phyloP scores from a whole-genome alignment of 108 stramenopile species.

The Cyclotella cryptica region DNA sequence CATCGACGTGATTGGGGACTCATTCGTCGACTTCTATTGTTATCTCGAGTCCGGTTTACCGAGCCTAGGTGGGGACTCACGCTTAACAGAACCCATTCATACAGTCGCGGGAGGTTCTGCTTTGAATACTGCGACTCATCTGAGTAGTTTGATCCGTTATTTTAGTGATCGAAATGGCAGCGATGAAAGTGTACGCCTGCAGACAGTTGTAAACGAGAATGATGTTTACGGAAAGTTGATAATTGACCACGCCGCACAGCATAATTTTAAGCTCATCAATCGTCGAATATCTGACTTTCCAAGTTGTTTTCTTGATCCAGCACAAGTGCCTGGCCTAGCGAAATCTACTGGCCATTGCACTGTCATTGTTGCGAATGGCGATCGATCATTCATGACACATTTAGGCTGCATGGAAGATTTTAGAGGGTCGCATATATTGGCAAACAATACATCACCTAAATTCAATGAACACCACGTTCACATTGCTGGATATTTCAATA shows the following conservation, averaged over 20 bases:
- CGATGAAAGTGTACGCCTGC: constrained; percentile 42
- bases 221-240: constrained; percentile 76
- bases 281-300: constrained; percentile 45
- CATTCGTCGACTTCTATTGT: constrained; percentile 79
- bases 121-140: constrained; percentile 80
- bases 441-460: constrained; percentile 27
- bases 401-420: constrained; percentile 71
- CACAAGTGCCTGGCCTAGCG: background rate
- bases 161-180: constrained; percentile 20
- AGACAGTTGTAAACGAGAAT: constrained; percentile 74
- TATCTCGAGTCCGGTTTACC: constrained; percentile 61
- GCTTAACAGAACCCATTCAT: constrained; percentile 61
- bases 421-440: constrained; percentile 54
- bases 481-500: constrained; percentile 80
- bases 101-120: constrained; percentile 77
- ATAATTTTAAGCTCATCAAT: constrained; percentile 69
- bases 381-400: constrained; percentile 84
- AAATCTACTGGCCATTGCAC: constrained; percentile 76
- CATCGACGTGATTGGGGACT: constrained; percentile 70
- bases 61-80: constrained; percentile 72
- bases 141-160: constrained; percentile 45
- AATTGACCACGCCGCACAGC: constrained; percentile 53
- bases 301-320: constrained; percentile 27
- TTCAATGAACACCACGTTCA: constrained; percentile 60
- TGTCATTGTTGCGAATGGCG: constrained; percentile 70